Conservation (phyloP, 2,329 filamentous ascomycete genomes). For the Dactylonectria estremocensis region DNA sequence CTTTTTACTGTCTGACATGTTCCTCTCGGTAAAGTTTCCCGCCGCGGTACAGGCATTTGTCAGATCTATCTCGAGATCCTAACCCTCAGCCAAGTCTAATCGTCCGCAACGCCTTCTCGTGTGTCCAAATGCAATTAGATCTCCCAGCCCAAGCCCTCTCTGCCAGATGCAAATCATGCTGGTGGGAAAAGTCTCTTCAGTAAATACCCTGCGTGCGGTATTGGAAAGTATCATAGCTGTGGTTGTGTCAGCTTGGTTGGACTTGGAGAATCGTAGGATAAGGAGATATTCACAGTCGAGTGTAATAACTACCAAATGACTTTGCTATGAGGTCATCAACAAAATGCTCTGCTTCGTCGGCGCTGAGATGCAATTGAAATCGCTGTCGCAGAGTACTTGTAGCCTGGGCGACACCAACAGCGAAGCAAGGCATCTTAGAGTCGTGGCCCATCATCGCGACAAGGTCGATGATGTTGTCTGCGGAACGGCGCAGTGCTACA, state of each 20-base stretch:
- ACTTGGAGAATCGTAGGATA: not conserved
- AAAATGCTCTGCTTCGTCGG: constrained; percentile 85
- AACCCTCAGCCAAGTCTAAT: constrained; percentile 42
- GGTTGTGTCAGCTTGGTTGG: constrained; percentile 20
- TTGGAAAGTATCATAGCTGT: constrained; percentile 88
- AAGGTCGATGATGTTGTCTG: constrained; percentile 85
- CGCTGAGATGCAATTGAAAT: constrained; percentile 87
- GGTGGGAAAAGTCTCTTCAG: constrained; percentile 57
- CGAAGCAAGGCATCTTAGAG: constrained; percentile 88
- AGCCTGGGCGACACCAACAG: constrained; percentile 79
- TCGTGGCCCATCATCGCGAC: constrained; percentile 89
- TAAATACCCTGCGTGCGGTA: constrained; percentile 92
- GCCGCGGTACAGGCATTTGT: constrained; percentile 16
- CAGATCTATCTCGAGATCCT: constrained; percentile 22
- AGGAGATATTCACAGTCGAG: constrained; percentile 76
- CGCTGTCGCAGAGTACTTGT: constrained; percentile 79
- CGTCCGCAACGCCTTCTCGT: constrained; percentile 49
- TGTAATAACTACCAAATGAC: constrained; percentile 89
- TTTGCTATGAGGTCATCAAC: constrained; percentile 87
- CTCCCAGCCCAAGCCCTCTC: constrained; percentile 36
- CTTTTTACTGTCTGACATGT: constrained; percentile 14
- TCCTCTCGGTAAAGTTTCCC: not conserved
- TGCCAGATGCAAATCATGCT: constrained; percentile 17
- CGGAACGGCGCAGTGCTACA: constrained; percentile 80
- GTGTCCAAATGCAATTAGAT: constrained; percentile 41